A percentile compares a stretch with the other conserved stretches of the same genome.
These are phyloP conservation scores for Stachybotrys chartarum DNA, from an alignment of 2,329 filamentous ascomycete species.

Conservation along the genomic window DNA sequence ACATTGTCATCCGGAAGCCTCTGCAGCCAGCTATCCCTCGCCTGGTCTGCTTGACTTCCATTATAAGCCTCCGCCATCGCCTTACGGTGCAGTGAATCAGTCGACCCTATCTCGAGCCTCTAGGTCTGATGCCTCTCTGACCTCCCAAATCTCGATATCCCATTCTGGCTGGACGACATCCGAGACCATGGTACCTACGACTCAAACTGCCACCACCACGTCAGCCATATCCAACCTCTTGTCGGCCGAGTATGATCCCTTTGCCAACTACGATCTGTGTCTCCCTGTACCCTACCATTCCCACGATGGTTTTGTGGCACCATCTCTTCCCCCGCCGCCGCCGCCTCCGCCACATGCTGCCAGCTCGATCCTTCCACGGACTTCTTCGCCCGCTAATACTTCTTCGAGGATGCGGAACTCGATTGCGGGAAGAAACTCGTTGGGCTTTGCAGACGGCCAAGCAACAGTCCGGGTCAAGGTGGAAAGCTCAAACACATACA, in stretches of 20 bases:
- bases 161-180: constrained; percentile 36
- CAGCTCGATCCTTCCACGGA: constrained; percentile 10
- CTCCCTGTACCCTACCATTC: constrained; percentile 32
- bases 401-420: constrained; percentile 9
- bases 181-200: constrained; percentile 27
- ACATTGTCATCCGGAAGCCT: constrained; percentile 19
- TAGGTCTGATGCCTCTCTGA: constrained; percentile 10
- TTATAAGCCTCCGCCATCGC: constrained; percentile 31
- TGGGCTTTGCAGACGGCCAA: background rate
- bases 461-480: background rate
- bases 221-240: constrained; percentile 37
- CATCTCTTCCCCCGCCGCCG: constrained; percentile 5
- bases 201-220: constrained; percentile 24
- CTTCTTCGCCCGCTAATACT: constrained; percentile 11
- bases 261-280: constrained; percentile 36
- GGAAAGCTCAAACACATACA: background rate
- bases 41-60: constrained; percentile 34
- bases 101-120: constrained; percentile 30
- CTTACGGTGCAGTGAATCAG: constrained; percentile 30
- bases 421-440: constrained; percentile 5
- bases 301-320: constrained; percentile 34
- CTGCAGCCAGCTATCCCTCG: constrained; percentile 38
- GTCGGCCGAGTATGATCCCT: constrained; percentile 44
- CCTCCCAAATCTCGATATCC: constrained; percentile 29
- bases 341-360: constrained; percentile 24